Evolutionary conservation across 1,139 yeast species (phyloP), one percentile per base, ranked within the genome.

Genomic region (Yamadazyma blattariae): DNA sequence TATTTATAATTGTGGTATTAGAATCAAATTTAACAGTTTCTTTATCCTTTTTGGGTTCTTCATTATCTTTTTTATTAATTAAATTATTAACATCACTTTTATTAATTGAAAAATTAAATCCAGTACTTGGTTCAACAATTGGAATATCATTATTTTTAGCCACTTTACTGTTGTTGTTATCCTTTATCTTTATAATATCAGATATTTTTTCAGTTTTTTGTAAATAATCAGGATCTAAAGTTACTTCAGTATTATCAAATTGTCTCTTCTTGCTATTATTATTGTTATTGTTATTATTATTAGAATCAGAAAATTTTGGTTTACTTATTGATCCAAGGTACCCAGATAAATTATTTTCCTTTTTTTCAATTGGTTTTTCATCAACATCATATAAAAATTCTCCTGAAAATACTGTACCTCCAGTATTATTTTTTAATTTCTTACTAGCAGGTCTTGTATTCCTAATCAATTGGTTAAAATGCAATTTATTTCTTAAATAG

Each of bases 361-460:
- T 24, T 27, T 34, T 24, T 25, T 29, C 19, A 13, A 37, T 32
- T 34, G 41, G 21, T 32, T 41, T 23, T 34, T 32, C 25, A 15
- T 48, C 47, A 11, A 59, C 49, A 30, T 70, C 74, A 40, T 70
- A 70, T 10, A 49, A 45, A 36, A 69, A 64, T 21, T 65, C 67
- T 2, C 70, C 69, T 2, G 60, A 54, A 32, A 61, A 61, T 20
- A 52, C 53, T 1, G 69, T 64, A 10, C 47, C 47, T 7, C 41
- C 27, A 6, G 9, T 17, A 29, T 32, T 29, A 6, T 36, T 10
- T 13, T 30, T n/a, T n/a, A n/a, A n/a, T n/a, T n/a, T n/a, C n/a
- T n/a, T n/a, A n/a, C n/a, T n/a, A n/a, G n/a, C n/a, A n/a, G n/a
- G n/a, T n/a, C n/a, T n/a, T n/a, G n/a, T n/a, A n/a, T n/a, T n/a